Evolutionary conservation across 2,329 filamentous ascomycete genomes (phyloP).

Genomic region (Botrytis pseudocinerea): DNA sequence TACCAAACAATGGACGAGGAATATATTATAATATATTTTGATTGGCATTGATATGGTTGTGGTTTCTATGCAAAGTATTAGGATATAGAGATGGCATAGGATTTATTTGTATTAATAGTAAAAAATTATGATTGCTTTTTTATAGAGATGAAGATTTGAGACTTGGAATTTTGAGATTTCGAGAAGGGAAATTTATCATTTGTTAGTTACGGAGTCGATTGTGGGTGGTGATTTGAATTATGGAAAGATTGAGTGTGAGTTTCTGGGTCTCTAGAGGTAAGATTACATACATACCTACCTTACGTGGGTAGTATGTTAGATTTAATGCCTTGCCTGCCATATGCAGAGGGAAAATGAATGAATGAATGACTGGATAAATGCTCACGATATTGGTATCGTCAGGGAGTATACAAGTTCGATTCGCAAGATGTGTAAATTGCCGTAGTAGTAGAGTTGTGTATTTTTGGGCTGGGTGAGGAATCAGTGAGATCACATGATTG

Average conservation of each 20-base stretch:
- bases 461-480: background rate
- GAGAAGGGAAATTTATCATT: background rate
- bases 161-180: background rate
- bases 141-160: background rate
- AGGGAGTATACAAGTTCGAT: background rate
- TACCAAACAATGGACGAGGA: background rate
- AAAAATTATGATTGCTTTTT: background rate
- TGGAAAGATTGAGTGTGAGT: background rate
- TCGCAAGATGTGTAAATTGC: background rate
- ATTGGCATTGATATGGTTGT: background rate
- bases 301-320: background rate
- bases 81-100: background rate
- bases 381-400: background rate
- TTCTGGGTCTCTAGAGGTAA: background rate
- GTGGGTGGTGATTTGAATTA: background rate
- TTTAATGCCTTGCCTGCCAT: background rate
- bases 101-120: slow-evolving; percentile 2
- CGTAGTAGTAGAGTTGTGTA: background rate
- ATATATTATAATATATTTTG: background rate
- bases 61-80: background rate
- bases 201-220: background rate
- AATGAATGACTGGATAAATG: too few relatives aligned
- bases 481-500: background rate
- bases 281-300: background rate
- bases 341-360: background rate